These are phyloP conservation scores for Hsuehochloa calcarea DNA, from an alignment of 176 grass and related monocot species.

Conservation along the genomic window DNA sequence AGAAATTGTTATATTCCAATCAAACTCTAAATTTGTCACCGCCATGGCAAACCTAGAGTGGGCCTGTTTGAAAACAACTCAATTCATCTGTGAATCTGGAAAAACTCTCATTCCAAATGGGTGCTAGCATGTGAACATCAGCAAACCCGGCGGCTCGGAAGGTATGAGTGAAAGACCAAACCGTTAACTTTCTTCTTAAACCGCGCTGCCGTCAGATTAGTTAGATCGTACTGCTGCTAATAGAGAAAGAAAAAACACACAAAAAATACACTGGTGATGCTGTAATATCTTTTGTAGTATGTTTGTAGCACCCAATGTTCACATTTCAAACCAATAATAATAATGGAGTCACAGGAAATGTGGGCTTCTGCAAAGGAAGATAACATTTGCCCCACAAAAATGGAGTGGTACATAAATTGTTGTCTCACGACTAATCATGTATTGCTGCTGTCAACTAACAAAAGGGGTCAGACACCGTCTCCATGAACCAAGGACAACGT, in stretches of 20 bases:
- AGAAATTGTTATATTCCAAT: background rate
- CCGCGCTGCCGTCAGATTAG: background rate
- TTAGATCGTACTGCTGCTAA: background rate
- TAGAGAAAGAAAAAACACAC: background rate
- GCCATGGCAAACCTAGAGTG: background rate
- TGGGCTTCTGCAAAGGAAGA: background rate
- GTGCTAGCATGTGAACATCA: background rate
- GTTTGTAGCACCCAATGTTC: background rate
- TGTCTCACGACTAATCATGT: background rate
- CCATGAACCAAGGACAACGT: background rate
- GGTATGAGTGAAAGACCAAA: background rate
- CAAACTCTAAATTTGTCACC: background rate
- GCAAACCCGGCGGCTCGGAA: background rate
- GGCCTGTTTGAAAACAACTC: background rate
- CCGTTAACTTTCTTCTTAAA: background rate
- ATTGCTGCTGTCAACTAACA: slow-evolving; percentile 10
- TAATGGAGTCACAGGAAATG: background rate
- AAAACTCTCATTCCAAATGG: background rate
- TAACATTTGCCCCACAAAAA: slow-evolving; percentile 15
- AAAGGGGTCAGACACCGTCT: background rate
- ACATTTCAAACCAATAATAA: slow-evolving; percentile 24
- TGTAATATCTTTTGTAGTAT: background rate
- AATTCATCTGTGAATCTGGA: background rate
- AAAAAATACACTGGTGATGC: background rate
- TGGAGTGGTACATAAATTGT: background rate